phyloP scores from a whole-genome alignment of 495 filamentous ascomycete species.

The Diplogelasinospora grovesii region DNA sequence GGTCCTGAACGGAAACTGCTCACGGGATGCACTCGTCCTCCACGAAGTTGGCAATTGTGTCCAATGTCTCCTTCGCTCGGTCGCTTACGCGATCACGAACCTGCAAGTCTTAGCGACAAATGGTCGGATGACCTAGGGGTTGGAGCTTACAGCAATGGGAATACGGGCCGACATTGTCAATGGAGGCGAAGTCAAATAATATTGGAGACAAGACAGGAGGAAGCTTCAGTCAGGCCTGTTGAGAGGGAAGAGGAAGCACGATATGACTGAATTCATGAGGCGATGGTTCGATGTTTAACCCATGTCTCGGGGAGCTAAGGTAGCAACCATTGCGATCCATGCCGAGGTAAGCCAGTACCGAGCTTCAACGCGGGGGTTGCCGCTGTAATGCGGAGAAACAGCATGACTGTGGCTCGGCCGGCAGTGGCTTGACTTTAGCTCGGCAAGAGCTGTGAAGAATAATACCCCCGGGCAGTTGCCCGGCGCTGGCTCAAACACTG shows the following conservation, averaged over 20 bases:
- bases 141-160: conserved; percentile 55
- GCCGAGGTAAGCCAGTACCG: conserved; percentile 13
- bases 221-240: background rate
- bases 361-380: background rate
- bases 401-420: conserved; percentile 9
- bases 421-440: conserved; percentile 13
- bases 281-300: conserved; percentile 6
- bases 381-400: conserved; percentile 8
- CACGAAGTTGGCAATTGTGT: conserved; percentile 86
- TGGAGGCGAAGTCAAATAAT: background rate
- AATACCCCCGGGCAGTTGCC: too few species aligned
- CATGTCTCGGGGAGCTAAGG: too few species aligned
- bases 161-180: conserved; percentile 58
- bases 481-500: too few species aligned
- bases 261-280: background rate
- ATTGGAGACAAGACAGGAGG: too few species aligned
- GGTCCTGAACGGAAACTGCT: too few species aligned
- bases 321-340: too few species aligned
- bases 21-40: conserved; percentile 89
- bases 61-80: conserved; percentile 59
- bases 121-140: background rate
- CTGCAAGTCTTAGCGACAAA: conserved; percentile 31
- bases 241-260: conserved; percentile 1
- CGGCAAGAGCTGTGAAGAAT: background rate
- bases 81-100: conserved; percentile 64